Base-by-base conservation (phyloP, 257 asterid genomes). In the Primulina eburnea region DNA sequence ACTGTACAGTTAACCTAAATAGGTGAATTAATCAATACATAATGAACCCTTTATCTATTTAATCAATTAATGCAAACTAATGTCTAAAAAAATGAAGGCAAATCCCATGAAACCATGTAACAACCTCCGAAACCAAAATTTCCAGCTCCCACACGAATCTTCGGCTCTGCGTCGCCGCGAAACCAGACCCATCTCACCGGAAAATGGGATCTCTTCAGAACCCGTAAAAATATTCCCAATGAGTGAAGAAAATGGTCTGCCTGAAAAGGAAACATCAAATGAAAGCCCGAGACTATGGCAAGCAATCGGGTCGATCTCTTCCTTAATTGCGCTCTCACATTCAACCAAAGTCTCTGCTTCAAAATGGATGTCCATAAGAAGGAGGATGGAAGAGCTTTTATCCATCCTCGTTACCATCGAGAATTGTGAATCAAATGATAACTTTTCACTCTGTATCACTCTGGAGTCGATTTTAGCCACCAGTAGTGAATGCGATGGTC, bases 251-350 rank as follows among this genome's bases (percentile, higher is more conserved):
- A 74, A 50, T 40, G 66, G 20, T 71, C 62, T 18, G 5, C 24
- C 16, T 21, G 79, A 61, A 32, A 60, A 10, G n/a, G 79, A 61
- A 32, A 63, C 81, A 47, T 35, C 56, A 62, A 60, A 71, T n/a
- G 77, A 67, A 56, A 77, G 71, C 8, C 75, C 81, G 7, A 76
- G 75, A 47, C 72, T 82, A 37, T 75, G 70, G 65, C 81, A 80
- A 62, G 81, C 81, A 10, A 82, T 79, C 73, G 63, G 76, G 65
- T 76, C 63, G 4, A 76, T 85, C 52, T 89, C 96, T 5, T 82
- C 96, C 3, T 55, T 93, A 6, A 85, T 93, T 26, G 80, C 97
- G 24, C 56, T 82, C 55, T 84, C 96, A 1, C 87, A 86, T 74
- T 82, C 95, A 50, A 50, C 57, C 21, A 16, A 50, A 50, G 57